Percentiles rank a stretch among this genome's conserved stretches.
Evolutionary conservation across 2,329 filamentous ascomycete genomes (phyloP).

Genomic region (Trichoderma gracile): DNA sequence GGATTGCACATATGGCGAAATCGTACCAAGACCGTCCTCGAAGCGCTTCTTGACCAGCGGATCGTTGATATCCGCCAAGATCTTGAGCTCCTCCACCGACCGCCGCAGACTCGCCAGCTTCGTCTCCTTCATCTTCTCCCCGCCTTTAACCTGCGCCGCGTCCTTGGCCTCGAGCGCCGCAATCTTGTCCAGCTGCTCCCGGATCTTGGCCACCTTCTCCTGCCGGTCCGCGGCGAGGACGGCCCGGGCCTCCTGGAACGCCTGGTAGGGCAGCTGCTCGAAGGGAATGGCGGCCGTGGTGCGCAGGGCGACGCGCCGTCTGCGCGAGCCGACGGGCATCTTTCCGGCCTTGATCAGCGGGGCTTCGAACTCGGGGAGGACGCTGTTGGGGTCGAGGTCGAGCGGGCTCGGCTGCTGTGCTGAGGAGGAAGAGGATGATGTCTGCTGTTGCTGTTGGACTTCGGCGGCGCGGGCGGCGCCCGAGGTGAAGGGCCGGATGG

Average conservation of each 20-base stretch:
- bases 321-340: conserved; percentile 77
- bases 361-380: conserved; percentile 55
- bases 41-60: conserved; percentile 90
- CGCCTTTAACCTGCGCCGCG: conserved; percentile 58
- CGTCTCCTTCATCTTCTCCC: conserved; percentile 64
- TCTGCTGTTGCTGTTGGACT: conserved; percentile 30
- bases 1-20: rapidly evolving
- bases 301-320: conserved; percentile 73
- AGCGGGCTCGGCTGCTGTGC: conserved; percentile 39
- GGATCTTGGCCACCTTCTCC: conserved; percentile 76
- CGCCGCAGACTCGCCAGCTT: conserved; percentile 69
- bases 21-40: conserved; percentile 80
- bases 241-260: conserved; percentile 93
- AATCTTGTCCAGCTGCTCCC: conserved; percentile 67
- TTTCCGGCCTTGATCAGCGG: conserved; percentile 72
- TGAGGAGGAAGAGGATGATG: neutral
- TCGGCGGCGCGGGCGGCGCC: conserved; percentile 37
- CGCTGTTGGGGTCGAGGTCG: conserved; percentile 67
- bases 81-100: conserved; percentile 77
- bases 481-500: conserved; percentile 42
- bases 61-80: conserved; percentile 92
- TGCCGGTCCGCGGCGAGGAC: conserved; percentile 76
- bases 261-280: conserved; percentile 93
- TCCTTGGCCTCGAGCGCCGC: conserved; percentile 62
- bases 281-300: conserved; percentile 73